Evolutionary conservation across 768 basidiomycete genomes (phyloP), one percentile per base, ranked within the genome.

Genomic region (Psilocybe subaeruginosa): DNA sequence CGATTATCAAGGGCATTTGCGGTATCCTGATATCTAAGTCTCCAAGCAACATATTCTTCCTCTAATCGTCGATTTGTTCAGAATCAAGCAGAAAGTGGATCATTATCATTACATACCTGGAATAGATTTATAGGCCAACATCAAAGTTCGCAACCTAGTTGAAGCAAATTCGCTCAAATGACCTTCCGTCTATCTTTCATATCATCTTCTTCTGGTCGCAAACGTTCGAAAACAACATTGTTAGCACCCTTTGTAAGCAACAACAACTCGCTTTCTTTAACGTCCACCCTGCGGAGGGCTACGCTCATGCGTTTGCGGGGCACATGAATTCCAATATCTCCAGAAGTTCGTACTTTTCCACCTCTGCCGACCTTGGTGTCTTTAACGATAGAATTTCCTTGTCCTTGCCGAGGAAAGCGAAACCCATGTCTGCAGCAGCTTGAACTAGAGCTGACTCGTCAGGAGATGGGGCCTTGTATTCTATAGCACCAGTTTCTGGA

Each of bases 371-470:
- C 69, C 89, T 91, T 4, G 96, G 95, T 4, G 93, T 94, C 68
- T 87, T 86, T 58, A 95, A 73, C 19, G 78, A 77, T 35, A 99
- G 73, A 8, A 85, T 79, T 69, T 97, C 94, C 64, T 83, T 86
- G 65, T 98, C 95, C 59, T 93, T 83, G 3, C 97, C 96, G 29
- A 88, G 85, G 80, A 98, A 99, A 59, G 94, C 83, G 74, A 91
- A 98, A 0, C 97, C 97, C 29, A 92, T 87, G 71, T 98, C 96
- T 19, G 97, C 95, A 3, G 97, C 96, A 33, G 96, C 94, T 70
- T 96, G 95, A 2, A 99, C 97, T 41, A 99, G 83, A 4, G 97
- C 97, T n/a, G 95, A 91, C 78, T 99, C 97, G 69, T 98, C 97
- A 8, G 97, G 97, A 0, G 89, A 92, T 73, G 98, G 97, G 1